These are phyloP conservation scores for Eucalyptus tenuipes DNA, from an alignment of 345 rosid species.

Conservation along the genomic window DNA sequence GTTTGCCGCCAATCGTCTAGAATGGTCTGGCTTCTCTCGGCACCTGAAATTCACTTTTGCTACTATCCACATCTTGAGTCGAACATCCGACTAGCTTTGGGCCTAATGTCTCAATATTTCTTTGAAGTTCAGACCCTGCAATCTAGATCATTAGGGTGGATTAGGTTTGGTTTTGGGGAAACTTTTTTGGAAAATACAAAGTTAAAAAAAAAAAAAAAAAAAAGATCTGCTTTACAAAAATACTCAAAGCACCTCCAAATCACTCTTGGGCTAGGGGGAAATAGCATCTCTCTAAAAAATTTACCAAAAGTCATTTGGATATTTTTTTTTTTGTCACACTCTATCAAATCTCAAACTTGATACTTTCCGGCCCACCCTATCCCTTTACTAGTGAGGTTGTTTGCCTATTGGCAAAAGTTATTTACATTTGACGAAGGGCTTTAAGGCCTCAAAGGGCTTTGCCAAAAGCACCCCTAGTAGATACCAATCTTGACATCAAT, in stretches of 20 bases:
- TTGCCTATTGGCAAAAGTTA: background rate
- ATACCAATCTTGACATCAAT: background rate
- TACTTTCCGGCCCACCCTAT: background rate
- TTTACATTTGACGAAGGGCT: background rate
- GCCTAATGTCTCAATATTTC: background rate
- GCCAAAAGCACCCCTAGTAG: background rate
- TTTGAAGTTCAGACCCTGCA: background rate
- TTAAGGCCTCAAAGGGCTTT: background rate
- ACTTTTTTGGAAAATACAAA: too few relatives aligned
- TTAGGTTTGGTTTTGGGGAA: background rate
- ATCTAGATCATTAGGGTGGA: background rate
- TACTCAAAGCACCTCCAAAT: background rate
- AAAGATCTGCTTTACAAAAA: too few relatives aligned
- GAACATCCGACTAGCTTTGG: background rate
- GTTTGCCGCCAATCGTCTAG: background rate
- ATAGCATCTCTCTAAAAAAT: background rate
- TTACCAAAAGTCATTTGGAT: background rate
- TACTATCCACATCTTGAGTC: background rate
- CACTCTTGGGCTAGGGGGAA: background rate
- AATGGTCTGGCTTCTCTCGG: background rate
- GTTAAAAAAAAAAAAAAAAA: background rate
- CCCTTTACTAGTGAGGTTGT: background rate
- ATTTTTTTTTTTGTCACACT: too few relatives aligned
- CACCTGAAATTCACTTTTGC: background rate
- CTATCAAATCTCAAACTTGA: too few relatives aligned